Evolutionary conservation across 371 early-diverging fungal species (phyloP), one percentile per base, ranked within the genome.

Genomic region (Blyttiomyces sp.): DNA sequence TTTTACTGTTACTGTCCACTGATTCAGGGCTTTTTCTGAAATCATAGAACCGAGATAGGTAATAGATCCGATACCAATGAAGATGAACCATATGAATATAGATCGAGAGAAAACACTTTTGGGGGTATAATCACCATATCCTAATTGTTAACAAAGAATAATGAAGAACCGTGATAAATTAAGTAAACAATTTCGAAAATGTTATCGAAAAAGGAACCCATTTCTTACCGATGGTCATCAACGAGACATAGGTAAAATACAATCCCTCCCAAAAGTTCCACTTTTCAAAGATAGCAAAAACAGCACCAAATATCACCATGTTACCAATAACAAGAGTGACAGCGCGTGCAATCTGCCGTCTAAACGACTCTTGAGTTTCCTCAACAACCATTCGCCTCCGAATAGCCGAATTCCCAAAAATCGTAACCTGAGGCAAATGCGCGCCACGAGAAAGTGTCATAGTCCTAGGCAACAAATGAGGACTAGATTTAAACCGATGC

Each of bases 21-120:
- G 73, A 50, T 79, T 68, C 36, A 74, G 30, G n/a, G 75, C 71
- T 16, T 64, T 64, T 49, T 79, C 80, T 4, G 69, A 52, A 6
- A 76, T 2, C 60, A 79, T 58, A 17, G 74, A 71, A 19, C 71
- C 69, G 17, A 79, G 61, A 60, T 76, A 76, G 3, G 80, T 76
- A 17, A 71, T 54, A 35, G 52, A 56, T 19, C 54, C 71, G 44
- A 75, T 70, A 19, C 73, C 79, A 24, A 74, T 54, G 43, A 74
- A 76, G n/a, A 79, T 63, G 44, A 71, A 72, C 80, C 80, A 79
- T 21, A 79, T 70, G 46, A 79, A 79, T 7, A 79, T 48, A 17
- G 75, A 61, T 13, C 74, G 66, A 23, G 66, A 43, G 16, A 62
- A 43, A 28, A 68, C 63, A 5, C 66, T 63, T 6, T 31, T 49